Evolutionary conservation across 352 stramenopile genomes (phyloP), one percentile per base, ranked within the genome.

Genomic region (Phytophthora cactorum): DNA sequence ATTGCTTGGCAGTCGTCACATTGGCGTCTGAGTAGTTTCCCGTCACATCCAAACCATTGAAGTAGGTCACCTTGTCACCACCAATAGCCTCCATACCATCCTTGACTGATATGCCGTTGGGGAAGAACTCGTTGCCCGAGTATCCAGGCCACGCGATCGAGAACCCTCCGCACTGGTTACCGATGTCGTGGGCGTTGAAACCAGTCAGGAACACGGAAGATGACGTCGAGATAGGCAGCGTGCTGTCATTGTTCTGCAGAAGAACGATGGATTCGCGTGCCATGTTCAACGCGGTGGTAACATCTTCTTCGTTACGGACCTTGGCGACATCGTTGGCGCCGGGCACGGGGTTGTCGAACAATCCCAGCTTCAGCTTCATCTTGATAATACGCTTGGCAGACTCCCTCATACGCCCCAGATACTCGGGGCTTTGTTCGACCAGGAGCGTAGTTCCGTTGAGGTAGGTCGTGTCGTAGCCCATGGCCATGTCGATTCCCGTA

Each of bases 91-190:
- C 72, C 27, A 91, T 74, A 1, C 61, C 81, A 4, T 83, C 59
- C 66, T 82, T 87, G 11, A 91, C 63, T 0, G 82, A 85, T 7
- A 81, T 64, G 15, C 81, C 81, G 43, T 88, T 80, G 9, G 72
- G 78, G 60, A 82, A 77, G 54, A 77, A 51, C 2, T 59, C 58
- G 54, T 87, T 90, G 5, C 84, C 78, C 1, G 81, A 74, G 50
- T 55, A 55, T 15, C 86, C 88, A 59, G 92, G 82, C 86, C 88
- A 96, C 39, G 81, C 74, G 27, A 93, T 66, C 0, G 66, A 53
- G 14, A 49, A 47, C 0, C 73, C 73, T 27, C 73, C 70, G 27
- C 73, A 81, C n/a, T 75, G 65, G 49, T 75, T 69, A 22, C 74
- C 74, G 15, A 78, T 70, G 38, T 74, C 61, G 34, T 81, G 52